These are phyloP conservation scores for Arthroderma sp. DNA, from an alignment of 2,329 filamentous ascomycete genomes.

Conservation along the genomic window DNA sequence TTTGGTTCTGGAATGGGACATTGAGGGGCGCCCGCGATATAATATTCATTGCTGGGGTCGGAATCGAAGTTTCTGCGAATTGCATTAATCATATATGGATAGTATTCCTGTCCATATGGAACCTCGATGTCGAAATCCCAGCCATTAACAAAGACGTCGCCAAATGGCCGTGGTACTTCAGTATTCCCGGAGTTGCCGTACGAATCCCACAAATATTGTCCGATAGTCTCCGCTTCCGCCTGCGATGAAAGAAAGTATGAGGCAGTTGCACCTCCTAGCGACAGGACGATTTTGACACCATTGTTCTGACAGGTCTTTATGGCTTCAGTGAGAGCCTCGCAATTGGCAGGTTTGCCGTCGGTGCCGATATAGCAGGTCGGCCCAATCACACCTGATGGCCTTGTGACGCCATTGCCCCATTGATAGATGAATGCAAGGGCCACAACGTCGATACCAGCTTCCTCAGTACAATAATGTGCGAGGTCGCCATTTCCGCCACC, in stretches of 20 bases:
- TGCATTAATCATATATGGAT: neutral
- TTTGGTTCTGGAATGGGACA: conserved; percentile 35
- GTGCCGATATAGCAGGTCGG: conserved; percentile 16
- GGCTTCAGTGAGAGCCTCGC: conserved; percentile 27
- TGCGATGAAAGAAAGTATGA: conserved; percentile 23
- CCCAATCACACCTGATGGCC: conserved; percentile 30
- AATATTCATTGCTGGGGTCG: conserved; percentile 25
- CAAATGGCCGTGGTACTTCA: conserved; percentile 10
- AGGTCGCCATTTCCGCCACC: conserved; percentile 23
- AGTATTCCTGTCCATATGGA: conserved; percentile 18
- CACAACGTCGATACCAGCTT: conserved; percentile 31
- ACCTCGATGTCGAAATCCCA: conserved; percentile 41
- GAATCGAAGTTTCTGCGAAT: conserved; percentile 23
- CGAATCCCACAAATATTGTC: conserved; percentile 28
- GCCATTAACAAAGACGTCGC: conserved; percentile 37
- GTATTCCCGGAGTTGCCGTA: conserved; percentile 29
- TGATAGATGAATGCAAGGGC: conserved; percentile 33
- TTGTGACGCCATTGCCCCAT: conserved; percentile 23
- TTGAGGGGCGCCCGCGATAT: conserved; percentile 38
- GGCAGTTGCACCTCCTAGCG: conserved; percentile 31
- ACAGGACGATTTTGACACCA: conserved; percentile 35
- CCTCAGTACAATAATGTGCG: conserved; percentile 25
- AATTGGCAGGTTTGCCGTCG: conserved; percentile 21
- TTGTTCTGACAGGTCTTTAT: conserved; percentile 32
- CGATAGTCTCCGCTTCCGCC: conserved; percentile 29